A percentile compares a stretch with the other conserved stretches of the same genome.
These are phyloP conservation scores for Paramecium sonneborni DNA, from an alignment of 73 alveolate species.

Conservation along the genomic window DNA sequence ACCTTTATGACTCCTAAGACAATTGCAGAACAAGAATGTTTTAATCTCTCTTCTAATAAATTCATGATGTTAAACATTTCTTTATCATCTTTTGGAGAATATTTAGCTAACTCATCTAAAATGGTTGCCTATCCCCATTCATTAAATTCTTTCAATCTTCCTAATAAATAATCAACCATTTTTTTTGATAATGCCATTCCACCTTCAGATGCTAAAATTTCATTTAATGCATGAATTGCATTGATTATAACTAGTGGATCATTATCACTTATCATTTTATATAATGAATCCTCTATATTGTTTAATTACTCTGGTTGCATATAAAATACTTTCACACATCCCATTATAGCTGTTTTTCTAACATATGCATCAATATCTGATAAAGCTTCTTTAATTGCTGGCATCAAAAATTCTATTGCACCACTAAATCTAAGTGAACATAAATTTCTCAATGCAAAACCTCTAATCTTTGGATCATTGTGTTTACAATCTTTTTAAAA, in stretches of 20 bases:
- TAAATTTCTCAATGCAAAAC: constrained; percentile 94
- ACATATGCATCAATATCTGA: constrained; percentile 98
- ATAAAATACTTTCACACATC: constrained; percentile 91
- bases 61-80: constrained; percentile 97
- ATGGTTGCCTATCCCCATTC: constrained; percentile 98
- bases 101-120: constrained; percentile 86
- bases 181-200: constrained; percentile 92
- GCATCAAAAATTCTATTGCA: constrained; percentile 89
- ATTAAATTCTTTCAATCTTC: constrained; percentile 92
- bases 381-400: constrained; percentile 92
- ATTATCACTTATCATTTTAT: constrained; percentile 92
- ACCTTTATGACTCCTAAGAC: constrained; percentile 97
- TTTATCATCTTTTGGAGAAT: constrained; percentile 90
- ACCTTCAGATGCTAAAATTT: constrained; percentile 95
- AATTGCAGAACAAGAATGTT: constrained; percentile 93
- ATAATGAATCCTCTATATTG: constrained; percentile 83
- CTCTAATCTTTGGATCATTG: constrained; percentile 95
- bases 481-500: constrained; percentile 94
- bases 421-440: constrained; percentile 96
- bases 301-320: constrained; percentile 68
- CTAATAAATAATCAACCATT: constrained; percentile 90
- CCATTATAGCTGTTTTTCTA: constrained; percentile 98
- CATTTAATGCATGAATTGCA: constrained; percentile 93
- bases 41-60: constrained; percentile 95
- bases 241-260: constrained; percentile 96